Evolutionary conservation across 2,329 filamentous ascomycete species (phyloP).

Genomic region (Dryadomyces sulphureus): DNA sequence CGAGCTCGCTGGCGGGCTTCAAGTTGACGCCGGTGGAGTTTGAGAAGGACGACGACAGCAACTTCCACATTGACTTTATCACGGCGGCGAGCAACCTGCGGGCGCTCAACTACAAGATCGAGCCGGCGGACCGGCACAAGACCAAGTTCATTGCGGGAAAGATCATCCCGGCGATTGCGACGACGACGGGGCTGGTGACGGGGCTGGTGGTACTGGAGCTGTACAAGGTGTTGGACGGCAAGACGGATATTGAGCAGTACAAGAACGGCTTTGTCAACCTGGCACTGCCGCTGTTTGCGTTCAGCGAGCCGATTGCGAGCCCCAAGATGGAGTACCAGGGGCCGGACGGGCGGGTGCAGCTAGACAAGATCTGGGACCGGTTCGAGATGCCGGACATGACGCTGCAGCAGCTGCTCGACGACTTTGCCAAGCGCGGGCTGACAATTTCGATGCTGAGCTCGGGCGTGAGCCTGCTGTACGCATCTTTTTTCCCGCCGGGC

Average conservation of each 20-base stretch:
- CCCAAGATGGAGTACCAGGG: conserved; percentile 85
- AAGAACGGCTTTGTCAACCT: conserved; percentile 98
- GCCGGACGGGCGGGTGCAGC: conserved; percentile 59
- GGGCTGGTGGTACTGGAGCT: conserved; percentile 85
- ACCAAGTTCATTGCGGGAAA: conserved; percentile 99
- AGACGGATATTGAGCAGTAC: conserved; percentile 94
- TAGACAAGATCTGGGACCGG: conserved; percentile 97
- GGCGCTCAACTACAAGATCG: conserved; percentile 96
- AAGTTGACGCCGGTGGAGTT: conserved; percentile 88
- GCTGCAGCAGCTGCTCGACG: conserved; percentile 64
- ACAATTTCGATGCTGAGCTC: conserved; percentile 87
- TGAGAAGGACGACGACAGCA: conserved; percentile 93
- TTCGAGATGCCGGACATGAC: conserved; percentile 85
- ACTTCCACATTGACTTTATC: conserved; percentile 98
- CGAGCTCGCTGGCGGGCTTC: conserved; percentile 73
- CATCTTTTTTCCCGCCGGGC: conserved; percentile 70
- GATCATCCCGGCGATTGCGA: conserved; percentile 97
- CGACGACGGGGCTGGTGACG: conserved; percentile 88
- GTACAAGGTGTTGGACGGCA: conserved; percentile 93
- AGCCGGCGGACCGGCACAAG: conserved; percentile 84
- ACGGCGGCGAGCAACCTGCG: conserved; percentile 92
- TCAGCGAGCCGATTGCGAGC: conserved; percentile 90
- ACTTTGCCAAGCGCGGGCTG: conserved; percentile 70
- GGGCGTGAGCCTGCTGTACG: conserved; percentile 90
- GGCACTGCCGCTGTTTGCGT: conserved; percentile 92